These are phyloP conservation scores for Aphanomyces astaci DNA, from an alignment of 352 stramenopile species.

Conservation along the genomic window DNA sequence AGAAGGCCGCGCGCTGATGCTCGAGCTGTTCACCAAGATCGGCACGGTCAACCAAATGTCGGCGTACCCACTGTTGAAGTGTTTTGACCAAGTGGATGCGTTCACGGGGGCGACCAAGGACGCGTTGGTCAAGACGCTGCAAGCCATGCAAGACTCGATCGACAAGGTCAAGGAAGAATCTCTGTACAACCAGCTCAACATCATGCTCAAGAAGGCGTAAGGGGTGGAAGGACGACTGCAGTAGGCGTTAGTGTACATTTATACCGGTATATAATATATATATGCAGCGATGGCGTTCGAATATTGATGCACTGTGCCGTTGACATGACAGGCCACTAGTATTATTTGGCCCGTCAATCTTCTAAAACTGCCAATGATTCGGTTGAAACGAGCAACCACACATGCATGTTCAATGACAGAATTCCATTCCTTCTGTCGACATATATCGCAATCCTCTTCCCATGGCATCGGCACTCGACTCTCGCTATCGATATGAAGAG, in stretches of 20 bases:
- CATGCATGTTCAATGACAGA: not conserved
- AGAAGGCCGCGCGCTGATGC: constrained; percentile 64
- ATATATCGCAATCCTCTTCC: not conserved
- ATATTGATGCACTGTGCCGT: too few species aligned
- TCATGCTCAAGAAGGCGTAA: constrained; percentile 79
- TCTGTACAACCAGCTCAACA: constrained; percentile 80
- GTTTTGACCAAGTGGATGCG: constrained; percentile 67
- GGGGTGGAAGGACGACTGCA: too few species aligned
- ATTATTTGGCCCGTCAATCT: not conserved
- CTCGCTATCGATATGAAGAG: not conserved
- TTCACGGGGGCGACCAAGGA: constrained; percentile 54
- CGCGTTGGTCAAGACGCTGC: constrained; percentile 43
- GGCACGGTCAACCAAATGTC: constrained; percentile 84
- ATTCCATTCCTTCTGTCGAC: not conserved
- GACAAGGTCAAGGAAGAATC: constrained; percentile 77
- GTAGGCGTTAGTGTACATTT: too few species aligned
- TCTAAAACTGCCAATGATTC: not conserved
- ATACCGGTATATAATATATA: too few species aligned
- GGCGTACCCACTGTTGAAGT: constrained; percentile 68
- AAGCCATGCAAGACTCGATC: constrained; percentile 67
- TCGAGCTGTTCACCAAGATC: constrained; percentile 62
- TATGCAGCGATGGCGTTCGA: too few species aligned
- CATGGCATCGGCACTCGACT: not conserved
- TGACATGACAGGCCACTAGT: too few species aligned
- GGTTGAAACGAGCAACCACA: not conserved